Evolutionary conservation across 2,329 filamentous ascomycete species (phyloP).

Genomic region (Bipolaris sorokiniana): DNA sequence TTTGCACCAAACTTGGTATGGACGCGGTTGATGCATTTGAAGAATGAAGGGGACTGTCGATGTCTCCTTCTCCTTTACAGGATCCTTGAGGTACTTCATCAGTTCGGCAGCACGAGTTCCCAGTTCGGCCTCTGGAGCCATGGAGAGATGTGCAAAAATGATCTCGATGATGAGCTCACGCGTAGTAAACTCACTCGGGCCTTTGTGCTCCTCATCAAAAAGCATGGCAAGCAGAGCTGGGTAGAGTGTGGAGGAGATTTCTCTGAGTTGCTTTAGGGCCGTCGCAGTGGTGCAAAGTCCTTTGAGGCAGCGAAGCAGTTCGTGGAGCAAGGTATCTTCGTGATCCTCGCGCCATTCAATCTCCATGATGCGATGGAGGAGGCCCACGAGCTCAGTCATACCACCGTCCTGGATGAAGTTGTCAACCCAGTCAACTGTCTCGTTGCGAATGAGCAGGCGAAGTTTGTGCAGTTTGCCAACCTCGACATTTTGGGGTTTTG

Average conservation of each 20-base stretch:
- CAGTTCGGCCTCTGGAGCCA: conserved; percentile 62
- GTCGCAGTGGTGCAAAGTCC: conserved; percentile 90
- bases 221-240: conserved; percentile 85
- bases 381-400: conserved; percentile 86
- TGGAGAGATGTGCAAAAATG: conserved; percentile 85
- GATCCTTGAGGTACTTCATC: conserved; percentile 79
- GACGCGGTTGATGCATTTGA: conserved; percentile 84
- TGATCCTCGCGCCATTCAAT: conserved; percentile 99
- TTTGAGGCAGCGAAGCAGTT: conserved; percentile 90
- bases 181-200: conserved; percentile 94
- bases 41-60: conserved; percentile 84
- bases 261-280: conserved; percentile 79
- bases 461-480: conserved; percentile 96
- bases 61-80: conserved; percentile 71
- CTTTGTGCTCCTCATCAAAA: conserved; percentile 98
- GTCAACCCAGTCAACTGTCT: conserved; percentile 95
- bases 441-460: conserved; percentile 84
- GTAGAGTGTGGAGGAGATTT: conserved; percentile 81
- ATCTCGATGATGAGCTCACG: conserved; percentile 88
- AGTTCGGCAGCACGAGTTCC: conserved; percentile 73
- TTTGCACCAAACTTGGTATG: conserved; percentile 93
- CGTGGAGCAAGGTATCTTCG: conserved; percentile 90
- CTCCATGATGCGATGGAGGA: conserved; percentile 90
- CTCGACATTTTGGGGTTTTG: conserved; percentile 82
- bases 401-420: conserved; percentile 87